Percentiles rank a stretch among this genome's conserved stretches.
Conservation (phyloP, 129 eudicot species). For the Calendula officinalis region DNA sequence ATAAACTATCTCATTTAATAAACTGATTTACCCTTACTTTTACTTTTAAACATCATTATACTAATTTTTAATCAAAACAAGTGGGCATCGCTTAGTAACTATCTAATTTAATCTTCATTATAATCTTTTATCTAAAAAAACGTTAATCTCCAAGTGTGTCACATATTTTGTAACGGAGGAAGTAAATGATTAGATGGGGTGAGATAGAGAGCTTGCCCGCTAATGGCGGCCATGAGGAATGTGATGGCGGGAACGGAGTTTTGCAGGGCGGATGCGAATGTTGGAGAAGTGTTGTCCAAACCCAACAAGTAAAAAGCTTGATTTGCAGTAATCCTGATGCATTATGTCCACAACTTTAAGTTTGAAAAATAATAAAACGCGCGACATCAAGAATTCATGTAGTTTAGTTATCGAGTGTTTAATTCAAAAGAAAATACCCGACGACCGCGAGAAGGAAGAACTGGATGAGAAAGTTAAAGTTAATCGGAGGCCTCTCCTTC, state of each 20-base stretch:
- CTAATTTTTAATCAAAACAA: too few species aligned
- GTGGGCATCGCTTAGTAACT: too few species aligned
- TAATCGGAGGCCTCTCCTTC: conserved; percentile 86
- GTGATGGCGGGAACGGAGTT: conserved; percentile 98
- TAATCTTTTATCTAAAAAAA: too few species aligned
- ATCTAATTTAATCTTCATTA: too few species aligned
- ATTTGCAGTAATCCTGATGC: conserved; percentile 79
- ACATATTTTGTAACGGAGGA: too few species aligned
- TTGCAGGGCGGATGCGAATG: conserved; percentile 94
- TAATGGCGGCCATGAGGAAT: conserved; percentile 78
- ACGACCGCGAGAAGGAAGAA: conserved; percentile 90
- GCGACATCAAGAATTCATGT: background rate
- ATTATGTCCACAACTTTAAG: background rate
- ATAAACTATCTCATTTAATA: too few species aligned
- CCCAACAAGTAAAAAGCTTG: conserved; percentile 97
- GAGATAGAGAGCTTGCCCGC: conserved; percentile 47
- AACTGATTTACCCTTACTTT: too few species aligned
- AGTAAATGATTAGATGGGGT: too few species aligned
- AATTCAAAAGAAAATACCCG: conserved; percentile 55
- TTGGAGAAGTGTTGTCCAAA: conserved; percentile 88
- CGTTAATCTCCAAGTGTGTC: too few species aligned
- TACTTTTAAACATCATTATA: too few species aligned
- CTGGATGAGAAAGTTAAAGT: conserved; percentile 61
- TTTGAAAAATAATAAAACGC: background rate
- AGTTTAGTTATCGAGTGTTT: conserved; percentile 6